Conservation (phyloP, 2,329 filamentous ascomycete species). For the Whalleya microplaca region DNA sequence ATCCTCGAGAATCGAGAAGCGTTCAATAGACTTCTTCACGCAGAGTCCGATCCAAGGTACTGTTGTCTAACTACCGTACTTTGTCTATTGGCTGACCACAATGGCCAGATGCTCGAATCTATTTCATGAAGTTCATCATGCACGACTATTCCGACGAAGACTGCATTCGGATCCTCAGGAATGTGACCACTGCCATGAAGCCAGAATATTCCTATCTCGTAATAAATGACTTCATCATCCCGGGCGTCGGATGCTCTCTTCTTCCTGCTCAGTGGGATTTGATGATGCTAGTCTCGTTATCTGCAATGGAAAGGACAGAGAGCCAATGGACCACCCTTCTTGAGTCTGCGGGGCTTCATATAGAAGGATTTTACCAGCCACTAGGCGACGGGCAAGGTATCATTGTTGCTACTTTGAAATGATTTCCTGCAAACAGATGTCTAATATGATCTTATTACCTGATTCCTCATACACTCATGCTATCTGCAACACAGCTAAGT, state of each 20-base stretch:
- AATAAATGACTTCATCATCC: slow-evolving; percentile 43
- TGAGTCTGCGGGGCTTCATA: slow-evolving; percentile 39
- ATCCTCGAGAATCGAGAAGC: too few relatives aligned
- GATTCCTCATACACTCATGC: too few relatives aligned
- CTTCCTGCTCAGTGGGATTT: slow-evolving; percentile 42
- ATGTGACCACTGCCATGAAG: slow-evolving; percentile 32
- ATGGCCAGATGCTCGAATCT: slow-evolving; percentile 33
- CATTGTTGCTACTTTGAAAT: too few relatives aligned
- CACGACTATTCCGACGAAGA: slow-evolving; percentile 40
- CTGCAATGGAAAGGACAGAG: slow-evolving; percentile 43
- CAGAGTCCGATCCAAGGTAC: slow-evolving; percentile 17
- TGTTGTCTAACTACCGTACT: too few relatives aligned
- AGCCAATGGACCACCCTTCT: slow-evolving; percentile 42
- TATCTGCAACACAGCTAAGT: too few relatives aligned
- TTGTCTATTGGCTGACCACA: neutral
- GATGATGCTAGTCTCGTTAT: slow-evolving; percentile 42
- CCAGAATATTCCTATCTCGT: slow-evolving; percentile 42
- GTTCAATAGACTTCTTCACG: slow-evolving; percentile 20
- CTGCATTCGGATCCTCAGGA: slow-evolving; percentile 33
- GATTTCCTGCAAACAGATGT: too few relatives aligned
- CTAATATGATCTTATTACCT: too few relatives aligned
- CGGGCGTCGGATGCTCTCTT: slow-evolving; percentile 34
- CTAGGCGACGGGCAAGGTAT: too few relatives aligned
- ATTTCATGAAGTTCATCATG: slow-evolving; percentile 37
- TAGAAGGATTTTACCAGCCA: too few relatives aligned